Evolutionary conservation across 768 basidiomycete species (phyloP), one percentile per base, ranked within the genome.

Genomic region (Amanita polypyramis): DNA sequence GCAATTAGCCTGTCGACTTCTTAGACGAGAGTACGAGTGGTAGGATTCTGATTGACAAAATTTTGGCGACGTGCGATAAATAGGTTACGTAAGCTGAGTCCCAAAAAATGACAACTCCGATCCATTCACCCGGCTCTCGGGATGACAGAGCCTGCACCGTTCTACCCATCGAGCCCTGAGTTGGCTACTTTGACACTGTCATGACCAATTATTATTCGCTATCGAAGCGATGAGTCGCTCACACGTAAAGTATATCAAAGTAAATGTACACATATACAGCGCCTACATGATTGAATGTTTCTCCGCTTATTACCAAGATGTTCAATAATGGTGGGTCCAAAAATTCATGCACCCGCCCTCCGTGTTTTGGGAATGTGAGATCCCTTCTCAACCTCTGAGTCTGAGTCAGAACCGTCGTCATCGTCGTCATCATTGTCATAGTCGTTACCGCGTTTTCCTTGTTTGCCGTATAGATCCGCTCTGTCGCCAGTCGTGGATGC

Each of bases 351-450:
- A 1, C 80, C 80, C 33, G 84, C 84, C 50, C 70, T 65, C 47
- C 77, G 70, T 9, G 67, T 67, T 52, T 62, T 68, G 25, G 83
- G 83, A 49, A 86, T 83, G 59, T 85, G 83, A n/a, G 74, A 79
- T 36, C 51, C 55, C 20, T 58, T 54, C 36, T 59, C 57, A 34
- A 54, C 62, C 34, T 65, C 73, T 0, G 70, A 68, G 33, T 72
- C 73, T 3, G 75, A 72, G 5, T 70, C 71, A 14, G 68, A 70
- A 5, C 70, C 65, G 20, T 27, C 21, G 17, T 30, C 41, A 27
- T 23, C 17, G 2, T 43, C 32, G 0, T 25, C 19, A 10, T 41
- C 40, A 25, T 21, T 39, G 19, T 32, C 40, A 2, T 15, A 9
- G 11, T 44, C 43, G 17, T 43, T 32, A 5, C 33, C 48, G 12